Evolutionary conservation across 2,329 filamentous ascomycete genomes (phyloP).

Genomic region (Xylariaceae sp.): DNA sequence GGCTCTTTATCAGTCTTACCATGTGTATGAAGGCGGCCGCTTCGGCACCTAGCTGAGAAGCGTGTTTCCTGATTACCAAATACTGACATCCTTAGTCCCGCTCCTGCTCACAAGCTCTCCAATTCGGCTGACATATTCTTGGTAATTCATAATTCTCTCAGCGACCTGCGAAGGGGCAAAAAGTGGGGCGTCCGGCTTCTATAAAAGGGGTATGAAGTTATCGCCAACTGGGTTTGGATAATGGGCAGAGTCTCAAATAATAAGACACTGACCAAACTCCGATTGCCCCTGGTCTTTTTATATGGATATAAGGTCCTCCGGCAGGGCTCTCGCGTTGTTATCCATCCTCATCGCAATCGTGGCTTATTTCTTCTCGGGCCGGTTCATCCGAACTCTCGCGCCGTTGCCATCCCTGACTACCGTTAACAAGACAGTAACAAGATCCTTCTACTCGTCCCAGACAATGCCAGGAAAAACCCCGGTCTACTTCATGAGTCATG

Average conservation of each 20-base stretch:
- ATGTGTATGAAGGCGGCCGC: too few species aligned
- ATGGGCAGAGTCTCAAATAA: too few species aligned
- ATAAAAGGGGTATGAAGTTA: conserved; percentile 11
- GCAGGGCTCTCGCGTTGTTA: conserved; percentile 14
- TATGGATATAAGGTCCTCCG: conserved; percentile 10
- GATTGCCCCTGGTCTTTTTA: not conserved
- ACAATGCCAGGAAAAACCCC: conserved; percentile 32
- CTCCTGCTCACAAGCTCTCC: not conserved
- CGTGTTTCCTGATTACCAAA: too few species aligned
- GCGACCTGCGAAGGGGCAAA: too few species aligned
- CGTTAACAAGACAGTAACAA: conserved; percentile 12
- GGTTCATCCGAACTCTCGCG: conserved; percentile 13
- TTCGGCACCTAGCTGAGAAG: too few species aligned
- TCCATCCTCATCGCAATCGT: conserved; percentile 22
- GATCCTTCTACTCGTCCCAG: conserved; percentile 8
- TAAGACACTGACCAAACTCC: not conserved
- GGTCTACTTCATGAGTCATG: conserved; percentile 47
- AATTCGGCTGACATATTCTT: conserved; percentile 27
- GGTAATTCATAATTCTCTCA: too few species aligned
- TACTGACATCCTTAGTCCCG: too few species aligned
- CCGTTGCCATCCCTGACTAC: conserved; percentile 15
- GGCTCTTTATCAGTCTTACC: too few species aligned
- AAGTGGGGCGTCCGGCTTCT: too few species aligned
- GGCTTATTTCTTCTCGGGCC: conserved; percentile 23
- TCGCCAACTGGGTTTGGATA: not conserved